These are phyloP conservation scores for Sungouiozyma ichnusensis DNA, from an alignment of 805 yeast genomes.

Conservation along the genomic window DNA sequence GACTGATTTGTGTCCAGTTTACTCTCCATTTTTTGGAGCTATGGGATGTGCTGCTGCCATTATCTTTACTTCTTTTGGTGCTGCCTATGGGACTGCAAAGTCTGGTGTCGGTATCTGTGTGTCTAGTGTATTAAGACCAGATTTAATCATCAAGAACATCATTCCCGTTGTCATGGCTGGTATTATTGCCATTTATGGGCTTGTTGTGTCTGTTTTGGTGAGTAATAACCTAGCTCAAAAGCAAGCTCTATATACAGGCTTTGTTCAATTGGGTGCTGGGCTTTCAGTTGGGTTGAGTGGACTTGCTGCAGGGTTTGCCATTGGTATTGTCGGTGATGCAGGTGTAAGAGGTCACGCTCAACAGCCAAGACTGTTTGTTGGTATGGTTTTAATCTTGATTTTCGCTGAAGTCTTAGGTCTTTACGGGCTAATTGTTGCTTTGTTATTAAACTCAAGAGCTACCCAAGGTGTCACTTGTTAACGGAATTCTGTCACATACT, in stretches of 20 bases:
- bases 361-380: constrained; percentile 96
- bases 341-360: constrained; percentile 98
- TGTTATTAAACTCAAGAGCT: constrained; percentile 95
- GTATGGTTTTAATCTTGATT: constrained; percentile 96
- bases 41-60: constrained; percentile 99
- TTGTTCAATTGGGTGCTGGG: constrained; percentile 97
- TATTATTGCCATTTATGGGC: constrained; percentile 96
- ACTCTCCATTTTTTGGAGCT: constrained; percentile 93
- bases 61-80: constrained; percentile 97
- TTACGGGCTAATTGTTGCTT: constrained; percentile 96
- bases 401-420: constrained; percentile 98
- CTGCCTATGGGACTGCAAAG: constrained; percentile 98
- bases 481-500: constrained; percentile 8
- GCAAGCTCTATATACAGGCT: constrained; percentile 93
- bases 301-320: constrained; percentile 97
- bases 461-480: constrained; percentile 82
- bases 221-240: constrained; percentile 80
- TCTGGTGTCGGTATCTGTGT: constrained; percentile 99
- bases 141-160: constrained; percentile 80
- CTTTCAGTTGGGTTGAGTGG: constrained; percentile 94
- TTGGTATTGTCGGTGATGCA: constrained; percentile 98
- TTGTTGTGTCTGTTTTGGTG: constrained; percentile 91
- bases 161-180: constrained; percentile 99
- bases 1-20: constrained; percentile 33
- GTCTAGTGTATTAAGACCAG: constrained; percentile 95